phyloP scores from a whole-genome alignment of 768 basidiomycete species.

The Suillus subalutaceus region DNA sequence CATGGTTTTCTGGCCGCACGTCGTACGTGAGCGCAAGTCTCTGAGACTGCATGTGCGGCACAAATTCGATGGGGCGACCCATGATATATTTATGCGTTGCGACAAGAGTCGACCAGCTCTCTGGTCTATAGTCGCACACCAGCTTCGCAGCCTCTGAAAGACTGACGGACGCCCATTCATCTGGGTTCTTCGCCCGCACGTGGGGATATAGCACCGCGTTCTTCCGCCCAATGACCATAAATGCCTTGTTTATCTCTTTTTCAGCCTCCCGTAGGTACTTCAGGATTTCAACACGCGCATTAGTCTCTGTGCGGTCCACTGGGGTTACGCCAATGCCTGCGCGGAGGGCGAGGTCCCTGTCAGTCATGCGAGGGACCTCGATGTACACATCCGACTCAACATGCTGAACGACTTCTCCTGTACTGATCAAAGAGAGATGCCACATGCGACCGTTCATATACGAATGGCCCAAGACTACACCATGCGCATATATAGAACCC shows the following conservation, averaged over 20 bases:
- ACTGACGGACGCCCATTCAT: constrained; percentile 59
- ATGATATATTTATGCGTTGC: constrained; percentile 70
- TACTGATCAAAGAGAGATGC: constrained; percentile 33
- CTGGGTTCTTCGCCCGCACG: constrained; percentile 47
- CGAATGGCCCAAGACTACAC: constrained; percentile 33
- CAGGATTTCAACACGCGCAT: constrained; percentile 68
- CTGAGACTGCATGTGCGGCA: constrained; percentile 50
- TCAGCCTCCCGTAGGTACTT: constrained; percentile 59
- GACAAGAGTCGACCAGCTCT: constrained; percentile 41
- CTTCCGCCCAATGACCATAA: constrained; percentile 36
- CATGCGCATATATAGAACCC: constrained; percentile 22
- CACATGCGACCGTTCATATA: constrained; percentile 33
- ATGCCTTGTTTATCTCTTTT: constrained; percentile 46
- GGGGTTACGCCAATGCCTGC: constrained; percentile 46
- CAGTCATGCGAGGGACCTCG: constrained; percentile 57
- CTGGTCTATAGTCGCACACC: constrained; percentile 34
- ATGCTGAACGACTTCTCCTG: constrained; percentile 57
- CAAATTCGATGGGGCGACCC: constrained; percentile 51
- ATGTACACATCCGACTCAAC: constrained; percentile 59
- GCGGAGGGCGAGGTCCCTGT: constrained; percentile 45
- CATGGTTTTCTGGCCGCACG: constrained; percentile 63
- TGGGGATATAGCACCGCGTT: constrained; percentile 42
- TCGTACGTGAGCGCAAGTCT: constrained; percentile 52
- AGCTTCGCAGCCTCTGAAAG: constrained; percentile 53
- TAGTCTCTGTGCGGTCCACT: constrained; percentile 38